Percentiles rank a stretch among this genome's conserved stretches.
These are phyloP conservation scores for Malus hybrid DNA, from an alignment of 331 rosid species.

Conservation along the genomic window DNA sequence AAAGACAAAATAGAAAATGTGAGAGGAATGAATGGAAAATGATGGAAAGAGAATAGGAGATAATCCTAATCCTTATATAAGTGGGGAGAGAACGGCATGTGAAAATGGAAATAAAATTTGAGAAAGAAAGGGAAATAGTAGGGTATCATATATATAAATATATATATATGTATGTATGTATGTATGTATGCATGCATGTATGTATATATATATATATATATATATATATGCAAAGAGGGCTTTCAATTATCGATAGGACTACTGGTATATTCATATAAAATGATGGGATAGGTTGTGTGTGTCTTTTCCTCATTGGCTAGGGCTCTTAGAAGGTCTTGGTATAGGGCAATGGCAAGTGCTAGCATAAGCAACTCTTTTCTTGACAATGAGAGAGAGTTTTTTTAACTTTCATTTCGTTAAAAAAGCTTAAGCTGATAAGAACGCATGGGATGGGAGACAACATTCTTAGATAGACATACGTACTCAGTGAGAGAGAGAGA, in stretches of 20 bases:
- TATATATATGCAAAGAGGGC: conserved; percentile 9
- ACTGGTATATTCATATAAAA: conserved; percentile 35
- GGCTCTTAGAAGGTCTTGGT: conserved; percentile 28
- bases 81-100: conserved; percentile 59
- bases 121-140: not conserved
- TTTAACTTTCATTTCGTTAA: not conserved
- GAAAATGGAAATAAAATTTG: conserved; percentile 52
- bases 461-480: conserved; percentile 31
- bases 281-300: conserved; percentile 8
- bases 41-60: too few relatives aligned
- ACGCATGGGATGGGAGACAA: conserved; percentile 72
- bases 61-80: not conserved
- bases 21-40: too few relatives aligned
- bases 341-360: conserved; percentile 48
- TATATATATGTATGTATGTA: too few relatives aligned
- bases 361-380: conserved; percentile 23
- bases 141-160: too few relatives aligned
- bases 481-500: conserved; percentile 1
- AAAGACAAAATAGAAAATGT: too few relatives aligned
- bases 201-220: not conserved
- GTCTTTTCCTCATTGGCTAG: conserved; percentile 49
- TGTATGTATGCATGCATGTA: too few relatives aligned
- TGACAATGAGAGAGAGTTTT: conserved; percentile 4
- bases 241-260: conserved; percentile 44
- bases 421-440: conserved; percentile 52